phyloP scores from a whole-genome alignment of 2,329 filamentous ascomycete genomes.

The Cladosporium cucumerinum region DNA sequence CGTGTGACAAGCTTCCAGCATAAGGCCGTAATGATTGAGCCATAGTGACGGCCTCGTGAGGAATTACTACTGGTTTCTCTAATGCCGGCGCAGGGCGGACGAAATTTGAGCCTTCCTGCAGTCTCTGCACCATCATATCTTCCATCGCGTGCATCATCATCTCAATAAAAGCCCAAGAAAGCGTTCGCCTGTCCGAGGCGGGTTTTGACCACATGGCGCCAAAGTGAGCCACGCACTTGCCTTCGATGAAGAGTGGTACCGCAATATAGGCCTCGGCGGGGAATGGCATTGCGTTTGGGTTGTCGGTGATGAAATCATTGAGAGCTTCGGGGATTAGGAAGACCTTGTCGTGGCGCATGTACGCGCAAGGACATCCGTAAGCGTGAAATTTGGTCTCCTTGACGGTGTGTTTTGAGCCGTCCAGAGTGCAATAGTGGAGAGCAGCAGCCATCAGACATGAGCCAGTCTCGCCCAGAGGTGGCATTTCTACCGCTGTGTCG shows the following conservation, averaged over 20 bases:
- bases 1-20: conserved; percentile 68
- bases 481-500: conserved; percentile 57
- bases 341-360: conserved; percentile 70
- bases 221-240: conserved; percentile 66
- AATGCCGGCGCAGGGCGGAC: conserved; percentile 30
- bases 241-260: conserved; percentile 62
- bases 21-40: conserved; percentile 67
- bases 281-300: conserved; percentile 59
- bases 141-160: conserved; percentile 67
- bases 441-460: conserved; percentile 63
- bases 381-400: conserved; percentile 63
- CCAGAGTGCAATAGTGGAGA: conserved; percentile 62
- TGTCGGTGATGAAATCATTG: conserved; percentile 56
- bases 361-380: conserved; percentile 62
- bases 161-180: conserved; percentile 66
- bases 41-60: conserved; percentile 55
- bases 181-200: conserved; percentile 52
- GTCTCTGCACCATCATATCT: conserved; percentile 59
- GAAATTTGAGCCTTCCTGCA: conserved; percentile 54
- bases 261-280: conserved; percentile 65
- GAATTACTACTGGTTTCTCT: conserved; percentile 42
- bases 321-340: conserved; percentile 64
- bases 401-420: conserved; percentile 51
- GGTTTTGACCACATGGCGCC: conserved; percentile 68
- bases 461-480: conserved; percentile 58